Evolutionary conservation across 345 rosid genomes (phyloP).

Genomic region (Lumnitzera littorea): DNA sequence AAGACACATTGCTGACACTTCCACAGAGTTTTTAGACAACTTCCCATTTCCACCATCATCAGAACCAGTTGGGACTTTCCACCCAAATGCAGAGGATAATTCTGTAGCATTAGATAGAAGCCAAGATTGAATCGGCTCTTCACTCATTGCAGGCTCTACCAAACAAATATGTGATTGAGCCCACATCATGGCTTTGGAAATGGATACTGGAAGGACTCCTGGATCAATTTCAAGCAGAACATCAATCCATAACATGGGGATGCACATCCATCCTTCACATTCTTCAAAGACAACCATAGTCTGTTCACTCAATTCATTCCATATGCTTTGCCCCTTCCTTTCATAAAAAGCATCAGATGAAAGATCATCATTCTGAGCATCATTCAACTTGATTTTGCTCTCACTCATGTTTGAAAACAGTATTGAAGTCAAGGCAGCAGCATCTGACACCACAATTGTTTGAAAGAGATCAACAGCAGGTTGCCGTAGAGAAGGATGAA

Average conservation of each 20-base stretch:
- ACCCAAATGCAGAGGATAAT: conserved; percentile 68
- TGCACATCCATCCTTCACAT: conserved; percentile 75
- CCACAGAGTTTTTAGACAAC: conserved; percentile 73
- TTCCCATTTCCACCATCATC: conserved; percentile 85
- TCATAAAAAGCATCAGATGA: conserved; percentile 30
- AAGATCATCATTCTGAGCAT: conserved; percentile 36
- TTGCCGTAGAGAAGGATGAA: conserved; percentile 77
- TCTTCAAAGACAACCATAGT: conserved; percentile 49
- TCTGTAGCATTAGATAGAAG: conserved; percentile 59
- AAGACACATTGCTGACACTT: conserved; percentile 59
- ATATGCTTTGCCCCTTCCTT: conserved; percentile 40
- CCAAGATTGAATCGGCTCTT: conserved; percentile 67
- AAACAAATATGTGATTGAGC: conserved; percentile 75
- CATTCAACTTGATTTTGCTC: conserved; percentile 23
- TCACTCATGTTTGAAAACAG: conserved; percentile 23
- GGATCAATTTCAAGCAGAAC: conserved; percentile 62
- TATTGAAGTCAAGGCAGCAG: conserved; percentile 58
- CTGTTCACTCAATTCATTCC: conserved; percentile 69
- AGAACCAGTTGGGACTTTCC: conserved; percentile 90
- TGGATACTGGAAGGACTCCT: conserved; percentile 54
- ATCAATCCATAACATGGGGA: conserved; percentile 92
- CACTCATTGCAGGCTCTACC: conserved; percentile 67
- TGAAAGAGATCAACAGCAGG: conserved; percentile 93
- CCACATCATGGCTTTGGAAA: conserved; percentile 91
- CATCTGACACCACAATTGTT: conserved; percentile 81